phyloP scores from a whole-genome alignment of 306 rosid species.

The Fagus sylvatica region DNA sequence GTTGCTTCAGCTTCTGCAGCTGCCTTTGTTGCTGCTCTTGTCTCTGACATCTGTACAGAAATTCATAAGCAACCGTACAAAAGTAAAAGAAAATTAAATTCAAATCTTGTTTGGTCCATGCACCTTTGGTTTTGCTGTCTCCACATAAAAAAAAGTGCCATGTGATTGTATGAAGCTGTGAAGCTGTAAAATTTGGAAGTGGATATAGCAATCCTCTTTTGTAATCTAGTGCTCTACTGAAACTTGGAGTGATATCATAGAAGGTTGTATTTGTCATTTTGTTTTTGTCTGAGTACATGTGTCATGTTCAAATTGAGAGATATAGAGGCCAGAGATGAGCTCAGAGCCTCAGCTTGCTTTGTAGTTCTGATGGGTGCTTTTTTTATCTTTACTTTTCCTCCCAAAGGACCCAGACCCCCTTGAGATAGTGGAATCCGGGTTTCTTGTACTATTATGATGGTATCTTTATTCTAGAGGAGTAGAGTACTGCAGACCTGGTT shows the following conservation, averaged over 20 bases:
- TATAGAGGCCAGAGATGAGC: neutral
- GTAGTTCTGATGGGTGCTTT: conserved; percentile 41
- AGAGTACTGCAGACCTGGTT: too few relatives aligned
- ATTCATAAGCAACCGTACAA: conserved; percentile 48
- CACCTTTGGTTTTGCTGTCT: conserved; percentile 28
- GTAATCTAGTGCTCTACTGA: conserved; percentile 27
- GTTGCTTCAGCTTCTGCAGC: conserved; percentile 62
- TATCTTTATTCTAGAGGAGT: neutral
- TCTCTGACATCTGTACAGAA: conserved; percentile 65
- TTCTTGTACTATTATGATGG: conserved; percentile 26
- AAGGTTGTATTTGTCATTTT: conserved; percentile 48
- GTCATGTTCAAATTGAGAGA: conserved; percentile 32
- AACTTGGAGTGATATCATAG: conserved; percentile 24
- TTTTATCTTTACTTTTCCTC: conserved; percentile 24
- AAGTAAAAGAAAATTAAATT: conserved; percentile 22
- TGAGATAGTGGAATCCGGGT: conserved; percentile 23
- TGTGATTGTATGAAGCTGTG: conserved; percentile 33
- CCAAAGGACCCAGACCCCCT: conserved; percentile 23
- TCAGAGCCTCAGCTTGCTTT: conserved; percentile 16
- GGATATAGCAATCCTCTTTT: conserved; percentile 33
- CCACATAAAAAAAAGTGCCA: conserved; percentile 39
- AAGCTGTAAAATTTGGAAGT: conserved; percentile 31
- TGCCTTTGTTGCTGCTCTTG: conserved; percentile 65
- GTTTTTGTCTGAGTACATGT: conserved; percentile 34
- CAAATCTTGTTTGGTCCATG: conserved; percentile 43